Evolutionary conservation across 2,329 filamentous ascomycete genomes (phyloP).

Genomic region (Sporothrix mexicana): DNA sequence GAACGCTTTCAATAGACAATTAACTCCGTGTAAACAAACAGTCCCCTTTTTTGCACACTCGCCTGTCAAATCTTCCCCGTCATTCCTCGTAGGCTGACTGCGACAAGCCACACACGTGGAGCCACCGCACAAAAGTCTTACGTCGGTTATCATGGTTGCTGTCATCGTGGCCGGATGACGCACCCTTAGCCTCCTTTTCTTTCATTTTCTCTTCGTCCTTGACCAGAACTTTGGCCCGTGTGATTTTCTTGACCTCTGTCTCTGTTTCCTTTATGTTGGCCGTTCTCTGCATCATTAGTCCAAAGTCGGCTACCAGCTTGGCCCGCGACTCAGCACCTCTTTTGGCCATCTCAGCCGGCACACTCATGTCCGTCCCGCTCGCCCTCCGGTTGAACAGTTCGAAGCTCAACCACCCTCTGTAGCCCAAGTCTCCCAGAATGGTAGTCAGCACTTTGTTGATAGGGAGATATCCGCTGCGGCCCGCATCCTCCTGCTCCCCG

Average conservation of each 20-base stretch:
- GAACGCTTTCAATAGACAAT: not conserved
- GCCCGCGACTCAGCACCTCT: conserved; percentile 59
- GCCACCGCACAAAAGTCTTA: not conserved
- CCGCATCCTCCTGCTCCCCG: conserved; percentile 53
- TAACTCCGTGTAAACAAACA: not conserved
- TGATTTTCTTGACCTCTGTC: not conserved
- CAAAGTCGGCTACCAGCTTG: conserved; percentile 40
- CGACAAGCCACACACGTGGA: not conserved
- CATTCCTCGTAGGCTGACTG: not conserved
- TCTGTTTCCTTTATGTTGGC: not conserved
- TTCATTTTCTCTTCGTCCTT: not conserved
- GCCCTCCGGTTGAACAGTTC: conserved; percentile 64
- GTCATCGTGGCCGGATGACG: too few species aligned
- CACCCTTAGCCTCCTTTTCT: not conserved
- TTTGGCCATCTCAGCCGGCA: conserved; percentile 58
- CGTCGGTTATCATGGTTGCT: not conserved
- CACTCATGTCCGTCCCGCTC: conserved; percentile 49
- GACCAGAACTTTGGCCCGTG: not conserved
- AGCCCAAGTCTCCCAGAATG: conserved; percentile 61
- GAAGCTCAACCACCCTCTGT: conserved; percentile 63
- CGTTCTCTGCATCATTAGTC: not conserved
- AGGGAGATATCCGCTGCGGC: conserved; percentile 63
- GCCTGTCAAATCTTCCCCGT: not conserved
- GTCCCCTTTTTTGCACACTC: not conserved
- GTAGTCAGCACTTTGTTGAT: conserved; percentile 58